These are phyloP conservation scores for Lentinula novae-zelandiae DNA, from an alignment of 1,284 basidiomycete genomes.

Conservation along the genomic window DNA sequence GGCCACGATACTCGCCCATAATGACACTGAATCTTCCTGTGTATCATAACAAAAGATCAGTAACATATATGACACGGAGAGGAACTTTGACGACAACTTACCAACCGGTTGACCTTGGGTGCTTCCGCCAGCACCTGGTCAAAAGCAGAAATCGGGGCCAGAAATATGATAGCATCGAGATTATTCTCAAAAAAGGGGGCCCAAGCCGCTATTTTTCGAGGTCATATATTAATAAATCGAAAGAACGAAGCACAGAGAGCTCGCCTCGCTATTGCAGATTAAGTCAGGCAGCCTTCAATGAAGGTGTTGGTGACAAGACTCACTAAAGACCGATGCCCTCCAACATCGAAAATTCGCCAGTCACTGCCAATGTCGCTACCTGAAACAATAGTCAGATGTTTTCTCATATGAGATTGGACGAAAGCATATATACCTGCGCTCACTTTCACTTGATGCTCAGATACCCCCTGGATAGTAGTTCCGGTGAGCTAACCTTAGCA, in stretches of 20 bases:
- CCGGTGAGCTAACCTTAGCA: background rate
- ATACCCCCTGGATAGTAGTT: conserved; percentile 32
- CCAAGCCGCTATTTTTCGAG: conserved; percentile 50
- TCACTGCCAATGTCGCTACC: conserved; percentile 21
- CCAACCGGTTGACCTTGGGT: conserved; percentile 56
- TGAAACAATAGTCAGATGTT: background rate
- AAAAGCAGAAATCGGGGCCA: conserved; percentile 71
- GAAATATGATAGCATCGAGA: conserved; percentile 57
- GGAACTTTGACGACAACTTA: conserved; percentile 22
- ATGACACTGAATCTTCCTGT: conserved; percentile 59
- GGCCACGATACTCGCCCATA: conserved; percentile 60
- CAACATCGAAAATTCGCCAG: conserved; percentile 47
- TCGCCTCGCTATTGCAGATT: conserved; percentile 30
- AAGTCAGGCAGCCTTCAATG: background rate
- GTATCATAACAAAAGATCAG: background rate
- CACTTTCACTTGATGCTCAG: conserved; percentile 47
- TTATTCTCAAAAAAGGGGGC: conserved; percentile 51
- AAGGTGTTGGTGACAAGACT: conserved; percentile 14
- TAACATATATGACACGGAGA: background rate
- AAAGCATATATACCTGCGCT: conserved; percentile 27
- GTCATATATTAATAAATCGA: background rate
- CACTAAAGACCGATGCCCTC: conserved; percentile 58
- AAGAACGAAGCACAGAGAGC: background rate
- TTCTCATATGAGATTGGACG: background rate
- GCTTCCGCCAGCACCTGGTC: conserved; percentile 73